Base-by-base conservation (phyloP, 345 rosid species). In the Jatropha curcas region DNA sequence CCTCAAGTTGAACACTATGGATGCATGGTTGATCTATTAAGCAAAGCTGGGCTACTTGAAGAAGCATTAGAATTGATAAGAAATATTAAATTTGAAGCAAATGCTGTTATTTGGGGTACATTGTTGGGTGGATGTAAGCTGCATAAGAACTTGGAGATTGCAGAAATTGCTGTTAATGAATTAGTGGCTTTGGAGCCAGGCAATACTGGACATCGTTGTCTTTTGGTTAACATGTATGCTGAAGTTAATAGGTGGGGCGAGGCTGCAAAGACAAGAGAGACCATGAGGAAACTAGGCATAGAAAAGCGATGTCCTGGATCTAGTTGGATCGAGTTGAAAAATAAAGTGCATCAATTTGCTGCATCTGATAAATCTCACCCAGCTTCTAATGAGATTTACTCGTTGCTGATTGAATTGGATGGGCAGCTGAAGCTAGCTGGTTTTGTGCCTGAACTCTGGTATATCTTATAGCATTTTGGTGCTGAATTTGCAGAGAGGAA, bases 51-150 rank as follows among this genome's bases (percentile, higher is more conserved):
- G 51, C 74, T 88, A 77, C 85, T 91, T 34, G 82, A 79, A 51
- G 92, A 91, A 70, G 97, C 96, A 64, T 71, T 90, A 5, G 76
- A 81, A 39, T 37, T 87, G 81, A 88, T 86, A 71, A 65, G 71
- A 68, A 75, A 63, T 61, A 90, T 92, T 92, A 74, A 69, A 4
- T 41, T 75, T 34, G 73, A 85, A 79, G 87, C 92, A 48, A 92
- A 93, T 70, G 84, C 92, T 16, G 85, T 86, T 78, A 82, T 93
- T 31, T 90, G 97, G 96, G 92, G 96, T 55, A 83, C 92, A 17
- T 74, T 93, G 80, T 73, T 91, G 67, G 80, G 86, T 35, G 94
- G 92, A 25, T 91, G 94, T 67, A 90, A 80, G 72, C 80, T 88
- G 69, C 88, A 91, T 71, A 80, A 77, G 79, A 90, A 90, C 75